Evolutionary conservation across 306 rosid species (phyloP).

Genomic region (Corylus americana): DNA sequence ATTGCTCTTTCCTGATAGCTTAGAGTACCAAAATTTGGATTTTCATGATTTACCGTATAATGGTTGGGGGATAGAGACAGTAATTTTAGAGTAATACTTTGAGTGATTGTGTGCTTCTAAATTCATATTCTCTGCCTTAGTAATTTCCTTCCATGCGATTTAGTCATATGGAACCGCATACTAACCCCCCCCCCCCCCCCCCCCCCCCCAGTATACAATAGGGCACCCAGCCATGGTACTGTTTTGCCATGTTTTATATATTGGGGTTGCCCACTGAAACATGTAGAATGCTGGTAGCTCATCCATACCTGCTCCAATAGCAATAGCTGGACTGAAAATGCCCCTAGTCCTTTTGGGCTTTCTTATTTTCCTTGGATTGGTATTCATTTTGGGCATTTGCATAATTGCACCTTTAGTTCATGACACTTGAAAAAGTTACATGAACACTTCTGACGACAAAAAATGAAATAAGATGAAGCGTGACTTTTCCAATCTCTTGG

Average conservation of each 20-base stretch:
- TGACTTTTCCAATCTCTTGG: background rate
- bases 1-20: background rate
- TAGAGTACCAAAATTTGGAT: background rate
- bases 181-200: background rate
- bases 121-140: background rate
- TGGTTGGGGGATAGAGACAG: background rate
- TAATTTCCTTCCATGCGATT: background rate
- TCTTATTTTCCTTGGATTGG: background rate
- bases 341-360: background rate
- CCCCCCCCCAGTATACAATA: background rate
- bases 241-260: background rate
- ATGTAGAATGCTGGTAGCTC: background rate
- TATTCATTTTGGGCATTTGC: constrained; percentile 1
- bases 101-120: background rate
- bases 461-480: background rate
- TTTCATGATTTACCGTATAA: background rate
- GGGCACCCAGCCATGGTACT: background rate
- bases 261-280: background rate
- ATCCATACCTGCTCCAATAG: background rate
- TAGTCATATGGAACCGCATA: background rate
- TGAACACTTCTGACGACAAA: background rate
- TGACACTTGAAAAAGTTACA: constrained; percentile 4
- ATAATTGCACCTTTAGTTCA: background rate
- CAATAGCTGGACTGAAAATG: background rate
- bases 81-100: background rate